A percentile compares a stretch with the other conserved stretches of the same genome.
Evolutionary conservation across 208 protist genomes (phyloP).

Genomic region (Leishmania guyanensis): DNA sequence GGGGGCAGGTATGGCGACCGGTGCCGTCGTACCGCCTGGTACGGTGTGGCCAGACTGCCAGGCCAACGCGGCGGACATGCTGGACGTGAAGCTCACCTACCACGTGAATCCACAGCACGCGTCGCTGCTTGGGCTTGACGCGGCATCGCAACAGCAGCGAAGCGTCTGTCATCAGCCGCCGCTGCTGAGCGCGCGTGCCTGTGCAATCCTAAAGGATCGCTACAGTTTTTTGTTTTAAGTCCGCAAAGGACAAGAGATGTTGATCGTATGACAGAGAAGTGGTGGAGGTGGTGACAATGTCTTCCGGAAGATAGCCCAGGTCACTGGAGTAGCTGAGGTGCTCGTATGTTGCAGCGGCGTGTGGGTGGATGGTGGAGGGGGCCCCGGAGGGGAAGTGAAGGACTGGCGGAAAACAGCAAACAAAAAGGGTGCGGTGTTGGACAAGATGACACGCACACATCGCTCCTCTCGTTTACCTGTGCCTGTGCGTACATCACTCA

Average conservation of each 20-base stretch:
- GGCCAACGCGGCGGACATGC: conserved; percentile 11
- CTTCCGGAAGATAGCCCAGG: neutral
- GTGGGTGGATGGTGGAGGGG: neutral
- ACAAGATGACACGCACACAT: neutral
- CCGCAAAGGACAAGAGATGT: neutral
- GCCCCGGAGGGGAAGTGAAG: neutral
- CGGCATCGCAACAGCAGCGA: conserved; percentile 5
- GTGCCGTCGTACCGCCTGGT: neutral
- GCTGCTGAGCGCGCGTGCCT: conserved; percentile 33
- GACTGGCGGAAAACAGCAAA: too few relatives aligned
- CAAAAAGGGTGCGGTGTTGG: neutral
- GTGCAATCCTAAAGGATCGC: conserved; percentile 29
- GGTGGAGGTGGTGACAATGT: neutral
- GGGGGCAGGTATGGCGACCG: neutral
- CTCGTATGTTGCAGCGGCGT: neutral
- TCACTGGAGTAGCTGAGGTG: neutral
- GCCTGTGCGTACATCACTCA: too few relatives aligned
- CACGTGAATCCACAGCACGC: conserved; percentile 19
- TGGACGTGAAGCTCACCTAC: conserved; percentile 24
- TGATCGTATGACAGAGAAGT: neutral
- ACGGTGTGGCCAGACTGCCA: conserved; percentile 23
- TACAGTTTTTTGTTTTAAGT: conserved; percentile 26
- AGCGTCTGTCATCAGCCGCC: conserved; percentile 19
- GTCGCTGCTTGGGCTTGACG: conserved; percentile 20
- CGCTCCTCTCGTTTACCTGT: neutral